Evolutionary conservation across 2,329 filamentous ascomycete species (phyloP).

Genomic region (Pestalotiopsis sp.): DNA sequence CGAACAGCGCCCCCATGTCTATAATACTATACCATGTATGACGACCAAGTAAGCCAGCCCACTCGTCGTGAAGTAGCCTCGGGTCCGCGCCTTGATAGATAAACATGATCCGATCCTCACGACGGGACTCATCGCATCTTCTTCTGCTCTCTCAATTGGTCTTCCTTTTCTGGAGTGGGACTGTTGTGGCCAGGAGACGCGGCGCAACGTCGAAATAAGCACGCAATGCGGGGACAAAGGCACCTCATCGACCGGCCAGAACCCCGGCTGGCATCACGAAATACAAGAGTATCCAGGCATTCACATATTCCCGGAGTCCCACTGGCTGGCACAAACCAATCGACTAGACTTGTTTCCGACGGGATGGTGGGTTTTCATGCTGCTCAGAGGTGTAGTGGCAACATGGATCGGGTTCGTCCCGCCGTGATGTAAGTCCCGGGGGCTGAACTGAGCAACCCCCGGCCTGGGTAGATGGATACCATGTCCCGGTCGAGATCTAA

Average conservation of each 20-base stretch:
- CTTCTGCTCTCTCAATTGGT: background rate
- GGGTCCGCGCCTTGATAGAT: background rate
- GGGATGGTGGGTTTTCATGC: background rate
- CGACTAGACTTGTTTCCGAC: background rate
- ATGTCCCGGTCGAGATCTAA: background rate
- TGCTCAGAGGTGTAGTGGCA: background rate
- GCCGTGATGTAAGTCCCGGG: background rate
- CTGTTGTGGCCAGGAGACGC: background rate
- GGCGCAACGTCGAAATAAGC: slow-evolving; percentile 2
- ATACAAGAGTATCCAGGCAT: background rate
- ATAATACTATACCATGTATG: background rate
- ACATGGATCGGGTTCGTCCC: background rate
- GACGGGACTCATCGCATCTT: background rate
- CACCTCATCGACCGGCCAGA: slow-evolving; percentile 10
- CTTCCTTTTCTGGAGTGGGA: background rate
- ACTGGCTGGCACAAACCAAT: background rate
- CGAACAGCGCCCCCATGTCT: background rate
- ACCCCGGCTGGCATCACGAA: background rate
- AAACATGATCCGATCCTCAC: background rate
- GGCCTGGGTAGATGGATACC: background rate
- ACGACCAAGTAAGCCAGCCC: background rate
- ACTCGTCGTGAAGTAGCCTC: background rate
- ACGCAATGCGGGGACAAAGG: slow-evolving; percentile 13
- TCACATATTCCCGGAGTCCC: background rate
- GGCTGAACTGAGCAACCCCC: background rate